Base-by-base conservation (phyloP, 2,329 filamentous ascomycete genomes). In the Rhinocladiella mackenziei region DNA sequence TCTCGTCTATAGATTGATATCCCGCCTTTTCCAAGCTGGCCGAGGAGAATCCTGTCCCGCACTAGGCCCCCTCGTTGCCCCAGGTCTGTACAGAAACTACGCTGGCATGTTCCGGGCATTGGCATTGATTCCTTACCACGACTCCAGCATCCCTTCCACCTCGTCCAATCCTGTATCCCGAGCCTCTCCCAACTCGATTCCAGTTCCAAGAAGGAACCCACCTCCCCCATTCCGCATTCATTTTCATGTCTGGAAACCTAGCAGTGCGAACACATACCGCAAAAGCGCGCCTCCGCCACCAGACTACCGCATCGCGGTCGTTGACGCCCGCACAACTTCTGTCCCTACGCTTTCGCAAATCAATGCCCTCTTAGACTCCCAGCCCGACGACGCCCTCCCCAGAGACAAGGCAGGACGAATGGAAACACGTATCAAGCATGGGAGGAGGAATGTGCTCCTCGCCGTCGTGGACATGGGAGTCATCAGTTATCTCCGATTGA, bases 391-490 rank as follows among this genome's bases (percentile, higher is more conserved):
- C 48, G 78, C 81, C 1, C 83, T 78, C 0, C 60, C 74, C 48
- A 60, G 62, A 33, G 52, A 72, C 47, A 33, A 72, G 65, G 62
- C 78, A 60, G 36, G 33, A 9, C 34, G 49, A 52, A 65, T 89
- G 53, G 92, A 94, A 60, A 78, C 83, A 58, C 80, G 86, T 47
- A 69, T 97, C 52, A 91, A 89, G 65, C 81, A 94, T 58, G 92
- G 89, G 1, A 81, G 84, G 62, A 78, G 87, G 53, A 92, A 87
- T 64, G 85, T 92, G 22, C 72, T 96, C 23, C 63, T 98, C 17
- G 92, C 89, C 0, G 78, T 97, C 2, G 89, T 96, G 23, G 92
- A 97, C 62, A 78, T 88, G 51, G 92, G 92, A 0, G 75, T 97
- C 15, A 84, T 89, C 33, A 97, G 91, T 63, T 97, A 91, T 62